Evolutionary conservation across 805 yeast genomes (phyloP).

Genomic region (Yamadazyma paraphyllophila): DNA sequence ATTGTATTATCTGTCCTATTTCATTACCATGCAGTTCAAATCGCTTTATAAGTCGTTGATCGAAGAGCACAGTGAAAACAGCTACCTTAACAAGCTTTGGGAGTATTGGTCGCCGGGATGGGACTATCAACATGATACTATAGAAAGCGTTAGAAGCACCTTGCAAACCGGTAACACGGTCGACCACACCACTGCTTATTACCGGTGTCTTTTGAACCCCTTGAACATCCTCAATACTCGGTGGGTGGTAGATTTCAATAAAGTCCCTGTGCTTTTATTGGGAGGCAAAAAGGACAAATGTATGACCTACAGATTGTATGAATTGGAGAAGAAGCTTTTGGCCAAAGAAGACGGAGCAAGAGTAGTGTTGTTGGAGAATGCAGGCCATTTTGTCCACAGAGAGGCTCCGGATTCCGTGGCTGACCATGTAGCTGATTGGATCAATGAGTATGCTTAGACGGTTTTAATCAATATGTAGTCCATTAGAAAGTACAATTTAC

Average conservation of each 20-base stretch:
- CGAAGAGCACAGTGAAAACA: conserved; percentile 13
- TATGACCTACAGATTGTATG: conserved; percentile 28
- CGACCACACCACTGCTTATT: conserved; percentile 39
- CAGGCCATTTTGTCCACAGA: conserved; percentile 42
- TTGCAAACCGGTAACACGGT: conserved; percentile 25
- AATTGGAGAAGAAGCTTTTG: conserved; percentile 22
- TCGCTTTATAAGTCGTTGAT: conserved; percentile 22
- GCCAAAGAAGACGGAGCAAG: conserved; percentile 16
- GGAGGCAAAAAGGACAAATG: conserved; percentile 42
- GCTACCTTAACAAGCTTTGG: conserved; percentile 35
- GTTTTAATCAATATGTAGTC: too few species aligned
- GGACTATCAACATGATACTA: conserved; percentile 24
- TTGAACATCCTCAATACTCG: conserved; percentile 17
- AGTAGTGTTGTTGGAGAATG: conserved; percentile 8
- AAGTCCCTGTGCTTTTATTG: conserved; percentile 36
- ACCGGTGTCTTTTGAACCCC: conserved; percentile 28
- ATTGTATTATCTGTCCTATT: conserved; percentile 32
- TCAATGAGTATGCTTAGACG: conserved; percentile 14
- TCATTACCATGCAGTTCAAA: conserved; percentile 35
- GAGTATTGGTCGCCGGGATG: conserved; percentile 40
- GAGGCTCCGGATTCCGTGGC: conserved; percentile 34
- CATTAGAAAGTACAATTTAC: too few species aligned
- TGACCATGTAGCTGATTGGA: conserved; percentile 27
- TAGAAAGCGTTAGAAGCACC: conserved; percentile 28
- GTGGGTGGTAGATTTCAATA: conserved; percentile 30